Conservation (phyloP, 768 basidiomycete genomes). For the Rhizopogon roseolus region DNA sequence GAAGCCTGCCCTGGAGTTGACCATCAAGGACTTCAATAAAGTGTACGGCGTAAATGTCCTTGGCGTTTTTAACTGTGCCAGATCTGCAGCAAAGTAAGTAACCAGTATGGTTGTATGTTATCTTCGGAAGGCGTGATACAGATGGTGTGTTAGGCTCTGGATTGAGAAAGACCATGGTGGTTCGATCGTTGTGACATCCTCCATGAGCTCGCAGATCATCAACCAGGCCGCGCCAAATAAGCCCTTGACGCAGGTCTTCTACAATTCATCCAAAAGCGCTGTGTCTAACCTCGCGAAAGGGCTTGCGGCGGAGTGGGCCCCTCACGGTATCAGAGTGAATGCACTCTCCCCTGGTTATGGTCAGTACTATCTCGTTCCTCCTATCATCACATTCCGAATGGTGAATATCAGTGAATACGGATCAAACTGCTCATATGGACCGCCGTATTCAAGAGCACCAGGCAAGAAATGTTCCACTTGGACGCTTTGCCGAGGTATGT, state of each 20-base stretch:
- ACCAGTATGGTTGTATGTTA: neutral
- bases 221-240: slow-evolving; percentile 42
- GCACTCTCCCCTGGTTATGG: slow-evolving; percentile 61
- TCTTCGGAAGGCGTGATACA: neutral
- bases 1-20: slow-evolving; percentile 57
- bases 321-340: slow-evolving; percentile 50
- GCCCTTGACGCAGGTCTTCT: slow-evolving; percentile 45
- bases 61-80: slow-evolving; percentile 63
- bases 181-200: slow-evolving; percentile 60
- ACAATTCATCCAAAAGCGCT: slow-evolving; percentile 67
- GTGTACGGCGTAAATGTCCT: slow-evolving; percentile 60
- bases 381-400: neutral
- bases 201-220: slow-evolving; percentile 66
- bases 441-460: slow-evolving; percentile 40
- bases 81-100: slow-evolving; percentile 50
- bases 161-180: slow-evolving; percentile 31
- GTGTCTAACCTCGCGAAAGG: slow-evolving; percentile 56
- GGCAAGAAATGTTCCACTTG: slow-evolving; percentile 38
- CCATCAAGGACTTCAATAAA: slow-evolving; percentile 46
- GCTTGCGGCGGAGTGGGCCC: slow-evolving; percentile 60
- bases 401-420: slow-evolving; percentile 43
- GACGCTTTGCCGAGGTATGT: slow-evolving; percentile 51
- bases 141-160: slow-evolving; percentile 39
- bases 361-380: slow-evolving; percentile 23
- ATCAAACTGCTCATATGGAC: slow-evolving; percentile 54